Percentiles rank a stretch among this genome's conserved stretches.
Conservation (phyloP, 164 flowering plant species). For the Dillenia turbinata region DNA sequence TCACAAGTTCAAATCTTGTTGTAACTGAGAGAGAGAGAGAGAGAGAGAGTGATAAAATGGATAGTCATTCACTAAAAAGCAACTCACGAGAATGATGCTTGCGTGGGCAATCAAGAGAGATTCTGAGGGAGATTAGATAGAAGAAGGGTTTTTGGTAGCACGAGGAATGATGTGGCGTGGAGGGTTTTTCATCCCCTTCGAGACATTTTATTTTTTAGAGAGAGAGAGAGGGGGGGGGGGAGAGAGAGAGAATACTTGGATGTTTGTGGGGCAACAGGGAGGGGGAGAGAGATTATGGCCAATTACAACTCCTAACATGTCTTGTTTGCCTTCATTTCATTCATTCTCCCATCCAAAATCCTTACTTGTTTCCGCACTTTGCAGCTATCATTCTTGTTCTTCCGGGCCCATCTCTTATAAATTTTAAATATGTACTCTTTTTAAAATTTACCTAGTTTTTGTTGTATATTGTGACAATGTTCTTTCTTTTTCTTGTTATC, state of each 20-base stretch:
- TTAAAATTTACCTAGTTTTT: too few species aligned
- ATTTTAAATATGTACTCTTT: too few species aligned
- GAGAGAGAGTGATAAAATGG: too few species aligned
- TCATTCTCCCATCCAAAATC: background rate
- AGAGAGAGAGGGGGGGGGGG: constrained; percentile 2
- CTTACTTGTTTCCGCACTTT: background rate
- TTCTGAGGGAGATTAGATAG: constrained; percentile 2
- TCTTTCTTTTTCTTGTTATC: too few species aligned
- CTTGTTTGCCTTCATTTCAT: background rate
- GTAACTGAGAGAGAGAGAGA: too few species aligned
- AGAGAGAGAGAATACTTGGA: constrained; percentile 5
- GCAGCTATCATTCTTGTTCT: too few species aligned
- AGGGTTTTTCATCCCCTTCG: constrained; percentile 2
- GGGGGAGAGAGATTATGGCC: background rate
- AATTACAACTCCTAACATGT: constrained; percentile 10
- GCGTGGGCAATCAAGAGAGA: constrained; percentile 11
- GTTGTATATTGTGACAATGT: too few species aligned
- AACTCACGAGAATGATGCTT: constrained; percentile 12
- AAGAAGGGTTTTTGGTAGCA: background rate
- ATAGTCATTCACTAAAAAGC: too few species aligned
- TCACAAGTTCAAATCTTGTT: too few species aligned
- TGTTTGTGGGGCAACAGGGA: constrained; percentile 3
- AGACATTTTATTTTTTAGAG: constrained; percentile 2
- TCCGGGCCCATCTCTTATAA: too few species aligned
- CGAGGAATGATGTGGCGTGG: constrained; percentile 12